These are phyloP conservation scores for Solanum chacoense DNA, from an alignment of 305 asterid species.

Conservation along the genomic window DNA sequence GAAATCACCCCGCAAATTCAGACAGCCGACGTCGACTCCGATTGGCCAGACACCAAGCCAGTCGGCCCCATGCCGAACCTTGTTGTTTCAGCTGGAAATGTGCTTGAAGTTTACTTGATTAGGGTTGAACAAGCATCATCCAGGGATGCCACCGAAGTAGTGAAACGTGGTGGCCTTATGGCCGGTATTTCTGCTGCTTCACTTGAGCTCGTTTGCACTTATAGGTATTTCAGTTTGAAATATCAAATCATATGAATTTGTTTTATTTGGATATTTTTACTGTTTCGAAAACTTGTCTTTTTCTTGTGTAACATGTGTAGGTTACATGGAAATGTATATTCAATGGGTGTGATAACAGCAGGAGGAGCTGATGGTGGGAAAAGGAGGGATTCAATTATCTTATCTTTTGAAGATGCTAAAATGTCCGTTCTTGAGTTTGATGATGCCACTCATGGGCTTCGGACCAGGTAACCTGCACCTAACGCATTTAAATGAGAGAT, in stretches of 20 bases:
- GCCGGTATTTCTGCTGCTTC: slow-evolving; percentile 70
- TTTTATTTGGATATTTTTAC: background rate
- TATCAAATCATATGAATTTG: background rate
- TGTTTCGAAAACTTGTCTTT: background rate
- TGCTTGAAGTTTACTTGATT: slow-evolving; percentile 64
- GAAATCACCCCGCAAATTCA: slow-evolving; percentile 40
- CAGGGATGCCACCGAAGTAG: slow-evolving; percentile 38
- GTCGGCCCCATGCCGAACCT: slow-evolving; percentile 73
- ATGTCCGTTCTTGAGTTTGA: slow-evolving; percentile 88
- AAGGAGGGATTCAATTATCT: slow-evolving; percentile 72
- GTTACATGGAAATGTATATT: slow-evolving; percentile 94
- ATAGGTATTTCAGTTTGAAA: slow-evolving; percentile 38
- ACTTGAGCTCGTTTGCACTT: slow-evolving; percentile 79
- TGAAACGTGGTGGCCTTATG: slow-evolving; percentile 73
- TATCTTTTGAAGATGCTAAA: slow-evolving; percentile 86
- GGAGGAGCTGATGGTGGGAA: slow-evolving; percentile 70
- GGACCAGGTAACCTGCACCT: slow-evolving; percentile 50
- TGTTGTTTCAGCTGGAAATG: slow-evolving; percentile 62
- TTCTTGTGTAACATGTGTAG: slow-evolving; percentile 20
- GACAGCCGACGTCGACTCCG: slow-evolving; percentile 48
- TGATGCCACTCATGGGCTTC: slow-evolving; percentile 77
- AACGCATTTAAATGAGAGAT: background rate
- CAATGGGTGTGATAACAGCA: slow-evolving; percentile 57
- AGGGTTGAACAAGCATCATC: slow-evolving; percentile 57
- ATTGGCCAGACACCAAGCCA: slow-evolving; percentile 45